Evolutionary conservation across 495 filamentous ascomycete species (phyloP).

Genomic region (Massariosphaeria phaeospora): DNA sequence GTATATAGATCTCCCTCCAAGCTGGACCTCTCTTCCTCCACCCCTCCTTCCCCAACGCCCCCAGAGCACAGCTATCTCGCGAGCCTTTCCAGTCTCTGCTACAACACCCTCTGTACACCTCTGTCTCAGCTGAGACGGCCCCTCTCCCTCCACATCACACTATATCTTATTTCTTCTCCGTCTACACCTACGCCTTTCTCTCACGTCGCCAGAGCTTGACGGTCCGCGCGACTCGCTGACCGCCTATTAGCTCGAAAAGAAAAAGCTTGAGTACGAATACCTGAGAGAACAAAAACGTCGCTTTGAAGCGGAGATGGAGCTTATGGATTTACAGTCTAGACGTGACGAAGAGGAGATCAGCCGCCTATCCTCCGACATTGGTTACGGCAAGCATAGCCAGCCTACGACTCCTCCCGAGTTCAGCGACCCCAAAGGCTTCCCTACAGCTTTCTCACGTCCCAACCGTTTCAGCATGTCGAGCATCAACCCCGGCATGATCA

Average conservation of each 20-base stretch:
- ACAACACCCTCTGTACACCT: constrained; percentile 5
- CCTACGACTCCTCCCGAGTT: constrained; percentile 97
- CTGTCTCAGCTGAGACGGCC: constrained; percentile 3
- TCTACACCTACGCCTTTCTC: background rate
- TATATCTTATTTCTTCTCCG: constrained; percentile 3
- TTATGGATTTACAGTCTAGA: constrained; percentile 75
- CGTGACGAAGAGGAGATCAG: constrained; percentile 76
- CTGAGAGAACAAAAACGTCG: constrained; percentile 78
- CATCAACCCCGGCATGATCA: constrained; percentile 59
- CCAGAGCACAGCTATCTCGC: background rate
- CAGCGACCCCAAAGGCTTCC: constrained; percentile 66
- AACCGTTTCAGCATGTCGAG: constrained; percentile 80
- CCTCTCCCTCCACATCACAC: background rate
- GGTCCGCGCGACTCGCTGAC: constrained; percentile 15
- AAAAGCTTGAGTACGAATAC: constrained; percentile 77
- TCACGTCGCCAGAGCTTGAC: constrained; percentile 1
- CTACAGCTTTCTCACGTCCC: constrained; percentile 67
- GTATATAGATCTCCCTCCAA: background rate
- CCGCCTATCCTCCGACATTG: constrained; percentile 71
- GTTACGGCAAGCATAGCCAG: constrained; percentile 76
- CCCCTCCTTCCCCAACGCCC: background rate
- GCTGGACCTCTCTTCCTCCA: background rate
- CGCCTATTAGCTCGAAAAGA: constrained; percentile 76
- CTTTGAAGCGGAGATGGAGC: constrained; percentile 82
- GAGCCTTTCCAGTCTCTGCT: background rate